A percentile compares a stretch with the other conserved stretches of the same genome.
Conservation (phyloP, 352 stramenopile genomes). For the Phytopythium chamaehyphon region DNA sequence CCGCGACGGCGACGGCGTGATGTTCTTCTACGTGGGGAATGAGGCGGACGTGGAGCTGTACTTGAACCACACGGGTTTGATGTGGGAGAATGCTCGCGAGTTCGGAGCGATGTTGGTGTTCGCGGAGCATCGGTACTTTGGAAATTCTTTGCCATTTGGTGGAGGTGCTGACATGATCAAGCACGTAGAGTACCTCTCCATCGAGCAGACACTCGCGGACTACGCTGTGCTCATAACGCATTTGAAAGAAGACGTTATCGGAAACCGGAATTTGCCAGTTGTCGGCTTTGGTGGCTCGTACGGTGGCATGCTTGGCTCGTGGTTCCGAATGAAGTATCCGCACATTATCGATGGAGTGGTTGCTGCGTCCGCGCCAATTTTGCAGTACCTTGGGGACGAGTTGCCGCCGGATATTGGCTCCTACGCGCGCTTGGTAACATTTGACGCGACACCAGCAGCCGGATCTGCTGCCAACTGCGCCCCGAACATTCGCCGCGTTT, state of each 20-base stretch:
- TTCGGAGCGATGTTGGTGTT: conserved; percentile 93
- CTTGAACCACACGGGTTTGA: conserved; percentile 83
- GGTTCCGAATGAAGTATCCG: conserved; percentile 74
- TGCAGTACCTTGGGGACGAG: conserved; percentile 39
- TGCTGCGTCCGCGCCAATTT: conserved; percentile 70
- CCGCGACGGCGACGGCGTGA: conserved; percentile 51
- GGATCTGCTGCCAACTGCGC: conserved; percentile 41
- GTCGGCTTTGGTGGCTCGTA: conserved; percentile 76
- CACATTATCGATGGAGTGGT: conserved; percentile 72
- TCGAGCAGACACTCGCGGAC: conserved; percentile 79
- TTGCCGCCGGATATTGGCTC: conserved; percentile 16
- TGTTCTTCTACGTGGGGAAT: conserved; percentile 95
- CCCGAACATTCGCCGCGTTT: conserved; percentile 47
- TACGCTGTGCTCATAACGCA: conserved; percentile 51
- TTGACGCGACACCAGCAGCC: conserved; percentile 34
- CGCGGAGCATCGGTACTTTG: conserved; percentile 96
- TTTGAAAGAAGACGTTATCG: conserved; percentile 46
- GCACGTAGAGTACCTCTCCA: conserved; percentile 70
- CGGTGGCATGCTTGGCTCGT: conserved; percentile 67
- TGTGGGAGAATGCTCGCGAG: conserved; percentile 90
- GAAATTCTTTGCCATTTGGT: conserved; percentile 84
- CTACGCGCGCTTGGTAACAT: conserved; percentile 27
- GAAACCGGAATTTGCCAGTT: conserved; percentile 35
- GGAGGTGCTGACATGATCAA: conserved; percentile 59
- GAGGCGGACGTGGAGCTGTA: conserved; percentile 94